Conservation (phyloP, 2,329 filamentous ascomycete species). For the Botrytis squamosa region DNA sequence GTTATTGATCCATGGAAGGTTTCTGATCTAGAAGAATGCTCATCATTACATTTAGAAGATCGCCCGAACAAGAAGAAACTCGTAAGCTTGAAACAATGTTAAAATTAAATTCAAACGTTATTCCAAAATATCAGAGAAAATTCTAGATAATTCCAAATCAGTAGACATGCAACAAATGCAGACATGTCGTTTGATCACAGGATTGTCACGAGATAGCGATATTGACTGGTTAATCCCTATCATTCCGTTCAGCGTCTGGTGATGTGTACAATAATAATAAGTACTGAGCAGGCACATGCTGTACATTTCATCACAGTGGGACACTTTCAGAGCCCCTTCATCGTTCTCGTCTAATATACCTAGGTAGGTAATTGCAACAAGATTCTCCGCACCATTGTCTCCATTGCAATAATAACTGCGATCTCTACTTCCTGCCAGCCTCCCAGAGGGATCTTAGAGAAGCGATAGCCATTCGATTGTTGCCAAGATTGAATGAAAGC, state of each 20-base stretch:
- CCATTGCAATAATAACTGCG: not conserved
- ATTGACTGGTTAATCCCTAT: not conserved
- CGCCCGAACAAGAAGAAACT: not conserved
- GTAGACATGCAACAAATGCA: not conserved
- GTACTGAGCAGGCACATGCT: not conserved
- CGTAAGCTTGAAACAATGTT: not conserved
- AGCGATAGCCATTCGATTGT: too few species aligned
- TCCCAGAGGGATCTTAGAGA: too few species aligned
- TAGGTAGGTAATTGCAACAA: not conserved
- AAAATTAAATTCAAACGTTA: not conserved
- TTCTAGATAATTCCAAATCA: constrained; percentile 13
- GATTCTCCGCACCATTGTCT: not conserved
- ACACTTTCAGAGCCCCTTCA: not conserved
- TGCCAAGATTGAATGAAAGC: not conserved
- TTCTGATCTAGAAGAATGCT: not conserved
- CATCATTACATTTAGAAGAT: not conserved
- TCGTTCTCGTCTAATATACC: not conserved
- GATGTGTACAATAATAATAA: not conserved
- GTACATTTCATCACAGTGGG: too few species aligned
- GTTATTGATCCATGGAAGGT: not conserved
- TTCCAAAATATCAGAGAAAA: not conserved
- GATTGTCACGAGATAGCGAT: not conserved
- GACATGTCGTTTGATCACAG: not conserved
- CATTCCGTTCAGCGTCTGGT: not conserved
- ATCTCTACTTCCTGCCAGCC: too few species aligned